These are phyloP conservation scores for Bassia scoparia DNA, from an alignment of 148 eudicot species.

Conservation along the genomic window DNA sequence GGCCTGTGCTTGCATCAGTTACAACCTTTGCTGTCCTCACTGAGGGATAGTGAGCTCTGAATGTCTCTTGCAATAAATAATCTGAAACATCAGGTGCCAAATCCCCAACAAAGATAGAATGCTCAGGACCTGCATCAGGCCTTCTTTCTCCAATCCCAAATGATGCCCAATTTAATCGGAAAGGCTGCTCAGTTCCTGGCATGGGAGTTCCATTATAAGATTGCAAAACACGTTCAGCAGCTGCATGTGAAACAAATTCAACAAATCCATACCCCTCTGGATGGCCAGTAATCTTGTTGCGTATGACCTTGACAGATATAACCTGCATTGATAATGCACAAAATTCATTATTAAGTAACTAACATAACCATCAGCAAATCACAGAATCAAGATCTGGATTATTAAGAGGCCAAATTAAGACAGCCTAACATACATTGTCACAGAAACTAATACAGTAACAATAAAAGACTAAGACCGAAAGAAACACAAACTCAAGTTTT, in stretches of 20 bases:
- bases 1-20: constrained; percentile 84
- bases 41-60: constrained; percentile 76
- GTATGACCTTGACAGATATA: constrained; percentile 75
- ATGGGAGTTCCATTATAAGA: constrained; percentile 82
- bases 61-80: constrained; percentile 83
- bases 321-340: constrained; percentile 44
- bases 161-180: constrained; percentile 95
- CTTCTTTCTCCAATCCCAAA: constrained; percentile 89
- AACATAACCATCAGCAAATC: background rate
- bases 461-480: too few relatives aligned
- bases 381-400: background rate
- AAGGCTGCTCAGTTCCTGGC: constrained; percentile 87
- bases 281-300: constrained; percentile 82
- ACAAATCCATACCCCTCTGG: constrained; percentile 99
- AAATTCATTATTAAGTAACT: background rate
- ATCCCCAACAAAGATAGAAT: constrained; percentile 97
- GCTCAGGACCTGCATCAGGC: constrained; percentile 79
- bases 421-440: too few relatives aligned
- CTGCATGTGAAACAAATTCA: constrained; percentile 77
- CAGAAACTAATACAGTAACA: too few relatives aligned
- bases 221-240: constrained; percentile 80
- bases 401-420: background rate
- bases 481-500: too few relatives aligned
- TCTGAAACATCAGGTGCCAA: constrained; percentile 94
- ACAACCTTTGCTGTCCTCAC: constrained; percentile 97